Percentiles rank a stretch among this genome's conserved stretches.
phyloP scores from a whole-genome alignment of 306 rosid genomes.

The Canavalia gladiata region DNA sequence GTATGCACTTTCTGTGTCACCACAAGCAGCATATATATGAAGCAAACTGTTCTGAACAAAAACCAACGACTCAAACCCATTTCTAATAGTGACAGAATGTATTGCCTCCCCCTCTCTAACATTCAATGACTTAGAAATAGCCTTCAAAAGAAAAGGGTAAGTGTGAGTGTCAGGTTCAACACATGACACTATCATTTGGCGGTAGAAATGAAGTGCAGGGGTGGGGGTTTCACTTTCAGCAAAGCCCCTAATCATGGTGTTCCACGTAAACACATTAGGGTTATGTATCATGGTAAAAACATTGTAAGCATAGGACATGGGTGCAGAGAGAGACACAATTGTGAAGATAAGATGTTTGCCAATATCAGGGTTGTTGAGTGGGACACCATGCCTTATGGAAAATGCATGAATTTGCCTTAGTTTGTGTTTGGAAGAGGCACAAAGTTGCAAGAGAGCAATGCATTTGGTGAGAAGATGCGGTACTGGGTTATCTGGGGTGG shows the following conservation, averaged over 20 bases:
- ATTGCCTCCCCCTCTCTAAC: conserved; percentile 59
- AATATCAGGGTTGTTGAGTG: conserved; percentile 57
- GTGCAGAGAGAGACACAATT: conserved; percentile 59
- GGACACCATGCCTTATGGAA: conserved; percentile 59
- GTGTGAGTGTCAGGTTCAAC: conserved; percentile 68
- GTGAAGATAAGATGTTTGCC: conserved; percentile 64
- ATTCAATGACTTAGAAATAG: conserved; percentile 56
- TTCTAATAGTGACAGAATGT: conserved; percentile 56
- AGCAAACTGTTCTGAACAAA: conserved; percentile 69
- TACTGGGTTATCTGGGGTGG: conserved; percentile 39
- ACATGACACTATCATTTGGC: conserved; percentile 45
- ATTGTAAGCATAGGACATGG: conserved; percentile 61
- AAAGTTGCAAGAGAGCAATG: conserved; percentile 58
- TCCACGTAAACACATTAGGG: conserved; percentile 66
- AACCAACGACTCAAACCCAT: conserved; percentile 62
- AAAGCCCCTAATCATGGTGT: conserved; percentile 66
- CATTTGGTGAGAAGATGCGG: conserved; percentile 55
- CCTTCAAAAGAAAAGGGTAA: conserved; percentile 70
- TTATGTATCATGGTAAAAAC: conserved; percentile 44
- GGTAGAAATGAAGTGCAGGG: conserved; percentile 53
- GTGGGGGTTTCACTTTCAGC: conserved; percentile 52
- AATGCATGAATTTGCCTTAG: conserved; percentile 68
- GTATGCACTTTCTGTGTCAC: conserved; percentile 58
- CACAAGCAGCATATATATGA: conserved; percentile 64
- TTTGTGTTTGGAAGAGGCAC: conserved; percentile 60